These are phyloP conservation scores for Exophiala phaeomuriformis DNA, from an alignment of 2,329 filamentous ascomycete species.

Conservation along the genomic window DNA sequence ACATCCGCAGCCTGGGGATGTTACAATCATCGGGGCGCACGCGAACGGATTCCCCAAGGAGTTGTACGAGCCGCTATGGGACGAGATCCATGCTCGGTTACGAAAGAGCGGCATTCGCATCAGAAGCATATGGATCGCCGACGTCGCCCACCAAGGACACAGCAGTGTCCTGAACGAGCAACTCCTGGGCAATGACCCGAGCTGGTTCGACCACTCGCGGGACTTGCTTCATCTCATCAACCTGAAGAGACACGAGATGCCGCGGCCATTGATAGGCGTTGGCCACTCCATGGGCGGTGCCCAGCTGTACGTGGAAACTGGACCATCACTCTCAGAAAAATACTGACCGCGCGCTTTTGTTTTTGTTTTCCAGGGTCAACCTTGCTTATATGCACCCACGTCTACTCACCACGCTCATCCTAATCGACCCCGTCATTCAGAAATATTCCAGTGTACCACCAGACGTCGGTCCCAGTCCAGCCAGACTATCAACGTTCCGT, in stretches of 20 bases:
- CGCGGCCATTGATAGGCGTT: slow-evolving; percentile 64
- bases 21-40: slow-evolving; percentile 50
- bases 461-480: slow-evolving; percentile 40
- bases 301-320: slow-evolving; percentile 41
- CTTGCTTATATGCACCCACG: slow-evolving; percentile 61
- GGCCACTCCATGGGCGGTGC: slow-evolving; percentile 76
- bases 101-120: slow-evolving; percentile 54
- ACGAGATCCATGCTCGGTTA: slow-evolving; percentile 57
- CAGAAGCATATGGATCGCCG: slow-evolving; percentile 72
- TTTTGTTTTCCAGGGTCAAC: slow-evolving; percentile 11
- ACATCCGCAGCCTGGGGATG: slow-evolving; percentile 39
- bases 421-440: slow-evolving; percentile 55
- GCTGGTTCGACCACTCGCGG: slow-evolving; percentile 69
- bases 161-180: slow-evolving; percentile 66
- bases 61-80: slow-evolving; percentile 79
- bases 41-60: slow-evolving; percentile 53
- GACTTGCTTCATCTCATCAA: slow-evolving; percentile 59
- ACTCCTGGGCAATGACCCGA: slow-evolving; percentile 67
- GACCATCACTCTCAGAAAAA: background rate
- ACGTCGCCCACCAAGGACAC: slow-evolving; percentile 67
- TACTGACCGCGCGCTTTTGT: slow-evolving; percentile 24
- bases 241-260: slow-evolving; percentile 31
- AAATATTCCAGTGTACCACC: slow-evolving; percentile 38
- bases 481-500: slow-evolving; percentile 62
- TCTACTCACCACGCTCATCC: slow-evolving; percentile 61